phyloP scores from a whole-genome alignment of 148 eudicot species.

The Euryodendron excelsum region DNA sequence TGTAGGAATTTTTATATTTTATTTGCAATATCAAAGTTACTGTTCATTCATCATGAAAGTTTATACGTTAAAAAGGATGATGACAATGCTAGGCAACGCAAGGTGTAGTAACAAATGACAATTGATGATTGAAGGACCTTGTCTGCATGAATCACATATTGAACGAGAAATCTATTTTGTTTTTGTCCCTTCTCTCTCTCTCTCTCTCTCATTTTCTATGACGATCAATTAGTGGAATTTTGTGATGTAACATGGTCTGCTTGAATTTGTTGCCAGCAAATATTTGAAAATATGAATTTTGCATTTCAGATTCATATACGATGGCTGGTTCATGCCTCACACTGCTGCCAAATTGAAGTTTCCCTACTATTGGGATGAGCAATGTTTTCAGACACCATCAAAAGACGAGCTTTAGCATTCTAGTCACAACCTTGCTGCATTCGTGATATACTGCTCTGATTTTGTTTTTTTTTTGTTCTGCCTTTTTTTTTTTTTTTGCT shows the following conservation, averaged over 20 bases:
- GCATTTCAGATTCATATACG: conserved; percentile 67
- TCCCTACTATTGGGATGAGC: conserved; percentile 86
- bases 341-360: conserved; percentile 71
- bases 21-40: neutral
- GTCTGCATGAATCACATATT: neutral
- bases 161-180: neutral
- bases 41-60: neutral
- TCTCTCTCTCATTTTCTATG: neutral
- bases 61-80: neutral
- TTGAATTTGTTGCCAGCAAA: neutral
- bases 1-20: neutral
- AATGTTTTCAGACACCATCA: conserved; percentile 40
- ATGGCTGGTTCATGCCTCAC: conserved; percentile 88
- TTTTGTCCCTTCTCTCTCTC: neutral
- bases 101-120: neutral
- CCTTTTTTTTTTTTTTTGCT: no score
- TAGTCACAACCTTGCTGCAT: neutral
- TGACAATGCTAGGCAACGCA: neutral
- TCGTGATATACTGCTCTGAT: no score
- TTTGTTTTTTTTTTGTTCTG: no score
- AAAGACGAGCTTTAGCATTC: conserved; percentile 75
- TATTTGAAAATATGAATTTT: neutral
- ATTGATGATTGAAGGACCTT: neutral
- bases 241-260: neutral
- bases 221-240: neutral